These are phyloP conservation scores for Hortaea werneckii DNA, from an alignment of 2,329 filamentous ascomycete species.

Conservation along the genomic window DNA sequence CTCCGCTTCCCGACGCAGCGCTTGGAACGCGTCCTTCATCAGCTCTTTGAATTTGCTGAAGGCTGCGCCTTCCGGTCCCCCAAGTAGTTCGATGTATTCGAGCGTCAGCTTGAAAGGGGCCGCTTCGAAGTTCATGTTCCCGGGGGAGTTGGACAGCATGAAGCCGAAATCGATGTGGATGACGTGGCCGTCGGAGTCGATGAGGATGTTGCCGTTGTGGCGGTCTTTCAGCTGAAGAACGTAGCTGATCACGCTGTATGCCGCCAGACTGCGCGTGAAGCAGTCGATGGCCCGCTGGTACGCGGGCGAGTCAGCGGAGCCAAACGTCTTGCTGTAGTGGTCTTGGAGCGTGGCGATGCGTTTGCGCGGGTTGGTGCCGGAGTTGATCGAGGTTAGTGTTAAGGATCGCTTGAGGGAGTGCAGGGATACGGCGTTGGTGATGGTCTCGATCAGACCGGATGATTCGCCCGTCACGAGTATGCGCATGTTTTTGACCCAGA, in stretches of 20 bases:
- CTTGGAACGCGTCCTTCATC: constrained; percentile 78
- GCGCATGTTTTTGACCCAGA: constrained; percentile 85
- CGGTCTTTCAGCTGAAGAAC: constrained; percentile 75
- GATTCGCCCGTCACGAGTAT: constrained; percentile 79
- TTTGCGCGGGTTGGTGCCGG: constrained; percentile 62
- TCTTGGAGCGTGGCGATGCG: constrained; percentile 72
- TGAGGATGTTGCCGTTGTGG: constrained; percentile 77
- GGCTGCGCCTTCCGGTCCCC: constrained; percentile 58
- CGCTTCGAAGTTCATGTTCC: constrained; percentile 75
- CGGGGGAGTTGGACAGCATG: constrained; percentile 79
- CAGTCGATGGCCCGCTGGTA: constrained; percentile 65
- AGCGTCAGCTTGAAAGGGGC: constrained; percentile 80
- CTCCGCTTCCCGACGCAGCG: constrained; percentile 66
- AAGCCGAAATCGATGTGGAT: constrained; percentile 87
- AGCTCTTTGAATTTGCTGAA: constrained; percentile 68
- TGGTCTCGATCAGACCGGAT: constrained; percentile 76
- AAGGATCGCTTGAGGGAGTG: constrained; percentile 76
- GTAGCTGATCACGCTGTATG: constrained; percentile 78
- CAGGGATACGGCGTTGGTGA: constrained; percentile 78
- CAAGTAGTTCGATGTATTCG: constrained; percentile 76
- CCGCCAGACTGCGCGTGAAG: constrained; percentile 71
- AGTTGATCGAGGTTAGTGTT: constrained; percentile 63
- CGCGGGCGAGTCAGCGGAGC: constrained; percentile 55
- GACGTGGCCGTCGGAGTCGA: constrained; percentile 77
- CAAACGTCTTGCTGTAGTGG: constrained; percentile 72